Percentiles rank a stretch among this genome's conserved stretches.
Conservation (phyloP, 2,329 filamentous ascomycete species). For the Aspergillus vadensis region DNA sequence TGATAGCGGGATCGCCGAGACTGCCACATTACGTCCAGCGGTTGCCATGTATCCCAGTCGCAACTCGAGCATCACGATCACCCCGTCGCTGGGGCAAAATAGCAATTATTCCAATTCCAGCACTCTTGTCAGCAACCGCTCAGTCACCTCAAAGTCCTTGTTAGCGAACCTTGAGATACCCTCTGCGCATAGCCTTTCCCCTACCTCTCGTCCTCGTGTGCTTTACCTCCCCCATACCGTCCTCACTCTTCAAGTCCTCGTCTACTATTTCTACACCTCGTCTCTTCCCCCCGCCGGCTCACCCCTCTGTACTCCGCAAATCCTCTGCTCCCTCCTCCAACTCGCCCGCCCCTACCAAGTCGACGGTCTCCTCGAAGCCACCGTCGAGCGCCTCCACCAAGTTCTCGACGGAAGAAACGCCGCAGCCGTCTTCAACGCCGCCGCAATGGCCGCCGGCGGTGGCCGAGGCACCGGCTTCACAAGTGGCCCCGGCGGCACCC, state of each 20-base stretch:
- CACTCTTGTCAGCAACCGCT: constrained; percentile 40
- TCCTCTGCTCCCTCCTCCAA: constrained; percentile 91
- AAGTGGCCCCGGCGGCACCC: constrained; percentile 53
- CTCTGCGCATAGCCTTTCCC: constrained; percentile 55
- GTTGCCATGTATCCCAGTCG: constrained; percentile 62
- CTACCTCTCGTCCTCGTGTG: constrained; percentile 72
- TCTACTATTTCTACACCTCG: constrained; percentile 93
- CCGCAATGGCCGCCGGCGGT: constrained; percentile 94
- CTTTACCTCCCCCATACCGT: constrained; percentile 92
- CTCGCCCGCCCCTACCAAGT: constrained; percentile 90
- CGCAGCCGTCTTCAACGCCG: constrained; percentile 95
- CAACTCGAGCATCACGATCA: constrained; percentile 85
- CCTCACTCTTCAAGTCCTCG: constrained; percentile 82
- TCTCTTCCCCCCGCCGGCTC: constrained; percentile 76
- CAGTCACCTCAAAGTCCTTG: constrained; percentile 34
- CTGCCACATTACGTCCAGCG: constrained; percentile 71
- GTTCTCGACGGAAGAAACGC: constrained; percentile 91
- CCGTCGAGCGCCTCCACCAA: constrained; percentile 85
- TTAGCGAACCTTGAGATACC: constrained; percentile 53
- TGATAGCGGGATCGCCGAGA: constrained; percentile 70
- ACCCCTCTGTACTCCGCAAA: constrained; percentile 86
- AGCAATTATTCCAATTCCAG: constrained; percentile 48
- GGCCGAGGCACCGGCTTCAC: constrained; percentile 77
- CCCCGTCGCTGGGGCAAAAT: constrained; percentile 53
- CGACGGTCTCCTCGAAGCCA: constrained; percentile 87